phyloP scores from a whole-genome alignment of 2,329 filamentous ascomycete genomes.

The Achaetomium macrosporum region DNA sequence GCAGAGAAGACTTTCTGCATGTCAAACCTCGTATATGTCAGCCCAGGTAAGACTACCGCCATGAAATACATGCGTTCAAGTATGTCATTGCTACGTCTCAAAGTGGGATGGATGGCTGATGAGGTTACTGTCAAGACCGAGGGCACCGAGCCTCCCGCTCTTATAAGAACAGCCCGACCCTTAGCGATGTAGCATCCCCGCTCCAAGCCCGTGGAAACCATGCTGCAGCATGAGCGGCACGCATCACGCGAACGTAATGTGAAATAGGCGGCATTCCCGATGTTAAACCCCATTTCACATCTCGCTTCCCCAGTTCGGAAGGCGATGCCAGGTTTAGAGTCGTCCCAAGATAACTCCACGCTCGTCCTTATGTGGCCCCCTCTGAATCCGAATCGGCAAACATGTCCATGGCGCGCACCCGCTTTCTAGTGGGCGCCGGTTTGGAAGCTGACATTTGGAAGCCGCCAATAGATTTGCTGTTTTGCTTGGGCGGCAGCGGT shows the following conservation, averaged over 20 bases:
- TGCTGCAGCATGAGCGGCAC: not conserved
- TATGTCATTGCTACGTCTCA: conserved; percentile 3
- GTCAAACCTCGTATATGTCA: too few relatives aligned
- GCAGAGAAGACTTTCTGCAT: too few relatives aligned
- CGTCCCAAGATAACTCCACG: not conserved
- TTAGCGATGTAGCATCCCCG: conserved; percentile 1
- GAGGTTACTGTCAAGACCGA: not conserved
- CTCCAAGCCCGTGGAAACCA: conserved; percentile 7
- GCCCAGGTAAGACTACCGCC: too few relatives aligned
- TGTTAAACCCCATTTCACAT: not conserved
- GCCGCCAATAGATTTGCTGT: conserved; percentile 22
- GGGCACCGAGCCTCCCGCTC: not conserved
- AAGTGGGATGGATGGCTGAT: not conserved
- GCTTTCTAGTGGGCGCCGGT: conserved; percentile 42
- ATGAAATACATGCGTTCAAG: not conserved
- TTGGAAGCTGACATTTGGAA: conserved; percentile 25
- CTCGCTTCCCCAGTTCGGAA: not conserved
- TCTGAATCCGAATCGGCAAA: conserved; percentile 66
- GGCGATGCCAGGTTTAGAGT: too few relatives aligned
- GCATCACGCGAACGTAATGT: too few relatives aligned
- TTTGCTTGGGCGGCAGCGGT: conserved; percentile 13
- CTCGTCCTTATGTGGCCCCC: conserved; percentile 10
- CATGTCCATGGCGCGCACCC: conserved; percentile 77
- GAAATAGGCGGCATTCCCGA: not conserved
- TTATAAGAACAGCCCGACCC: not conserved